Evolutionary conservation across 2,329 filamentous ascomycete species (phyloP).

Genomic region (Hypoxylon sp.): DNA sequence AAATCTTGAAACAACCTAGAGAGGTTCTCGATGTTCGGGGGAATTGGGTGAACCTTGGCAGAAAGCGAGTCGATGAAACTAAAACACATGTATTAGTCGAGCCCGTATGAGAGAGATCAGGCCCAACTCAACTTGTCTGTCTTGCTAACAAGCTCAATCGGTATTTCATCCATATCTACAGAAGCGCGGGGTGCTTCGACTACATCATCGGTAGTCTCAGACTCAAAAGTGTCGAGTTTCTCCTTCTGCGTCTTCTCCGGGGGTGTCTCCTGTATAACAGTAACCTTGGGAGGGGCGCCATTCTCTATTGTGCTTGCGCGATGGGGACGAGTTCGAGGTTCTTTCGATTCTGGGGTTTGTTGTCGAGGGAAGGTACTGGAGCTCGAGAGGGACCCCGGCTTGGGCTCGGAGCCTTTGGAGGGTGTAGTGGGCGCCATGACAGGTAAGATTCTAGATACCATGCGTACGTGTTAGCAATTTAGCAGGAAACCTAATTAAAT

Average conservation of each 20-base stretch:
- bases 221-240: constrained; percentile 60
- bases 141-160: constrained; percentile 90
- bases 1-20: constrained; percentile 94
- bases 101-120: constrained; percentile 10
- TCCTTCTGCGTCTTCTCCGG: constrained; percentile 39
- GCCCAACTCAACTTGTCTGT: constrained; percentile 75
- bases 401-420: constrained; percentile 41
- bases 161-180: constrained; percentile 85
- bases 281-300: constrained; percentile 45
- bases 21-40: constrained; percentile 82
- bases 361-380: constrained; percentile 42
- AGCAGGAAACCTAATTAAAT: neutral
- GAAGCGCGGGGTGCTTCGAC: constrained; percentile 61
- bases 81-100: constrained; percentile 36
- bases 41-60: constrained; percentile 84
- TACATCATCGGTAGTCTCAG: constrained; percentile 55
- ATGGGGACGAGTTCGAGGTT: constrained; percentile 50
- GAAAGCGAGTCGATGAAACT: constrained; percentile 92
- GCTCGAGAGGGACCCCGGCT: constrained; percentile 40
- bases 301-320: constrained; percentile 59
- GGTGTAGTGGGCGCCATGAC: constrained; percentile 41
- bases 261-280: constrained; percentile 33
- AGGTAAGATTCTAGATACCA: constrained; percentile 22
- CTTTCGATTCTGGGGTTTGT: constrained; percentile 42
- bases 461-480: constrained; percentile 13